Conservation (phyloP, 106 monocot species). For the Dioscorea zingiberensis region DNA sequence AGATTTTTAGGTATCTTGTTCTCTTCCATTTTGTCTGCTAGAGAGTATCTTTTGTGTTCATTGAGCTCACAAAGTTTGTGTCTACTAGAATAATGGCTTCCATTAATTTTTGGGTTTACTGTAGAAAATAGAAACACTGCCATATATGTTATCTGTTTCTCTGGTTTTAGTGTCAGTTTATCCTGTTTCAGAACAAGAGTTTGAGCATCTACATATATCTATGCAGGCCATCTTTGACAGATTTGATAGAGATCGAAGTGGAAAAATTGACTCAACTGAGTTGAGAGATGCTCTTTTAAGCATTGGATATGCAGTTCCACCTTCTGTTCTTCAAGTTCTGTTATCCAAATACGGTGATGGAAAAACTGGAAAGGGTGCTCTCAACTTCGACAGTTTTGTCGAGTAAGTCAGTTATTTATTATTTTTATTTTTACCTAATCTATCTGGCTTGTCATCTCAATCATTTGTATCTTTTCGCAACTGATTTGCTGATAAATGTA, state of each 20-base stretch:
- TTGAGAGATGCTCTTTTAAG: slow-evolving; percentile 66
- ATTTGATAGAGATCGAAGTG: slow-evolving; percentile 77
- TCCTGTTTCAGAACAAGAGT: not conserved
- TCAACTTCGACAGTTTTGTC: slow-evolving; percentile 68
- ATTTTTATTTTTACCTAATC: not conserved
- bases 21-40: no score
- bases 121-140: not conserved
- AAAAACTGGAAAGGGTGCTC: slow-evolving; percentile 20
- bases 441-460: not conserved
- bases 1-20: no score
- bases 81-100: not conserved
- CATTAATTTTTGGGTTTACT: not conserved
- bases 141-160: not conserved
- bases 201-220: not conserved
- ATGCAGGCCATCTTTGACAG: slow-evolving; percentile 65
- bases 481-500: not conserved
- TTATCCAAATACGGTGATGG: slow-evolving; percentile 47
- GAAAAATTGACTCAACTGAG: slow-evolving; percentile 61
- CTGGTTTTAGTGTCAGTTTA: not conserved
- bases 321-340: slow-evolving; percentile 51
- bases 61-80: not conserved
- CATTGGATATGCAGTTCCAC: slow-evolving; percentile 71
- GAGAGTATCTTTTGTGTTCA: no score
- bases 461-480: not conserved
- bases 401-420: slow-evolving; percentile 37